Evolutionary conservation across 345 rosid genomes (phyloP).

Genomic region (Aegle marmelos): DNA sequence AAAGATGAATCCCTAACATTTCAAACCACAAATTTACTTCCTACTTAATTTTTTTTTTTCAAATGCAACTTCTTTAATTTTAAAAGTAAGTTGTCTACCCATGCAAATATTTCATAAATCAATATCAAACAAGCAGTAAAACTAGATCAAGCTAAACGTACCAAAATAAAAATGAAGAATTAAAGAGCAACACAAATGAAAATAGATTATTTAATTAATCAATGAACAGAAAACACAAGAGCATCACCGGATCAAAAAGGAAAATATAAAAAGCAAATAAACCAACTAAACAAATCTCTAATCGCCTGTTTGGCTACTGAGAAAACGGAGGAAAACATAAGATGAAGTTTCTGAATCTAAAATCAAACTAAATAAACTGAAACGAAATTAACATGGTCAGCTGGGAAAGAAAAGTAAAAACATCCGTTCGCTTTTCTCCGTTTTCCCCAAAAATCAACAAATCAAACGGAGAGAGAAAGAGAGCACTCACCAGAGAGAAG

Average conservation of each 20-base stretch:
- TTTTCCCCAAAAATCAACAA: not conserved
- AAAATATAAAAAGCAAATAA: not conserved
- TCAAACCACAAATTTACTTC: not conserved
- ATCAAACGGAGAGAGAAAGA: not conserved
- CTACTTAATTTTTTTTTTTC: not conserved
- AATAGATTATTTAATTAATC: not conserved
- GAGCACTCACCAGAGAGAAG: slow-evolving; percentile 3
- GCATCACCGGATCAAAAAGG: slow-evolving; percentile 5
- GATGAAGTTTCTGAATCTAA: not conserved
- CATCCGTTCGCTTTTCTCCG: not conserved
- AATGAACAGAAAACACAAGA: not conserved
- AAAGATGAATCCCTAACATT: not conserved
- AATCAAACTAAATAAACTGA: not conserved
- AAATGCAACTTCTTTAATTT: not conserved
- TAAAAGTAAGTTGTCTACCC: not conserved
- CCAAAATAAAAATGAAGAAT: not conserved
- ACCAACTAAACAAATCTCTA: not conserved
- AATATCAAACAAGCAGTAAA: not conserved
- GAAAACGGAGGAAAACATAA: slow-evolving; percentile 3
- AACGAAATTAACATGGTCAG: not conserved
- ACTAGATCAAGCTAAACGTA: slow-evolving; percentile 5
- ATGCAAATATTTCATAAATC: not conserved
- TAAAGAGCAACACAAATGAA: not conserved
- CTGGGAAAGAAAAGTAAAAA: not conserved
- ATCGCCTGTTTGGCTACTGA: not conserved